Percentiles rank a stretch among this genome's conserved stretches.
Evolutionary conservation across 2,329 filamentous ascomycete species (phyloP).

Genomic region (Aspergillus jensenii): DNA sequence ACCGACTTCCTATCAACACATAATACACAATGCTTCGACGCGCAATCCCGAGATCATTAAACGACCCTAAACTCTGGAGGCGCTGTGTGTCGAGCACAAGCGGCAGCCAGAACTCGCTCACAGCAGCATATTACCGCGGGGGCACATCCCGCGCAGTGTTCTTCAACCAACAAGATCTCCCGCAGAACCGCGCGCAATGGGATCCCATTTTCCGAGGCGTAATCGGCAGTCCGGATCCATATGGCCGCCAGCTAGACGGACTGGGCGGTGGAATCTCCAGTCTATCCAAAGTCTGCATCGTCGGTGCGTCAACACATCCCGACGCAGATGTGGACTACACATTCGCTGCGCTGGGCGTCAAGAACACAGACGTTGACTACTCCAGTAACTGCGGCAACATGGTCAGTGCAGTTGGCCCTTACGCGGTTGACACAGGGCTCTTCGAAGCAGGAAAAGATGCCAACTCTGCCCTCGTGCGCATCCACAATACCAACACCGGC

Average conservation of each 20-base stretch:
- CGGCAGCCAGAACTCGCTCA: constrained; percentile 35
- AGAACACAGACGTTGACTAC: constrained; percentile 60
- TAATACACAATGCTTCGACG: background rate
- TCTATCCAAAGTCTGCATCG: constrained; percentile 69
- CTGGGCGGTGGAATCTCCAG: constrained; percentile 69
- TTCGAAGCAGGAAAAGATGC: constrained; percentile 25
- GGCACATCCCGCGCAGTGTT: constrained; percentile 70
- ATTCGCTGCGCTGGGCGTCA: constrained; percentile 68
- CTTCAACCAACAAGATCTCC: constrained; percentile 55
- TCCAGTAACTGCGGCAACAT: constrained; percentile 77
- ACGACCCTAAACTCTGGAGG: background rate
- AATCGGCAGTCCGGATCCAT: constrained; percentile 65
- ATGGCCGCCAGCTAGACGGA: constrained; percentile 70
- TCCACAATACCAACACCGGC: constrained; percentile 70
- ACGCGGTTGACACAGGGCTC: constrained; percentile 58
- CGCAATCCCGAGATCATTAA: background rate
- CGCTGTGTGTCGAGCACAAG: background rate
- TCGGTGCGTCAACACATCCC: constrained; percentile 51
- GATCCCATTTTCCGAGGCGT: constrained; percentile 56
- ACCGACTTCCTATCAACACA: too few species aligned
- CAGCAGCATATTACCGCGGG: constrained; percentile 64
- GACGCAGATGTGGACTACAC: constrained; percentile 68
- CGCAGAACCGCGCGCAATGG: constrained; percentile 48
- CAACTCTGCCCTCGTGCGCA: constrained; percentile 44
- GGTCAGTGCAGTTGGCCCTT: constrained; percentile 66